These are phyloP conservation scores for Pseudonectria foliicola DNA, from an alignment of 2,329 filamentous ascomycete genomes.

Conservation along the genomic window DNA sequence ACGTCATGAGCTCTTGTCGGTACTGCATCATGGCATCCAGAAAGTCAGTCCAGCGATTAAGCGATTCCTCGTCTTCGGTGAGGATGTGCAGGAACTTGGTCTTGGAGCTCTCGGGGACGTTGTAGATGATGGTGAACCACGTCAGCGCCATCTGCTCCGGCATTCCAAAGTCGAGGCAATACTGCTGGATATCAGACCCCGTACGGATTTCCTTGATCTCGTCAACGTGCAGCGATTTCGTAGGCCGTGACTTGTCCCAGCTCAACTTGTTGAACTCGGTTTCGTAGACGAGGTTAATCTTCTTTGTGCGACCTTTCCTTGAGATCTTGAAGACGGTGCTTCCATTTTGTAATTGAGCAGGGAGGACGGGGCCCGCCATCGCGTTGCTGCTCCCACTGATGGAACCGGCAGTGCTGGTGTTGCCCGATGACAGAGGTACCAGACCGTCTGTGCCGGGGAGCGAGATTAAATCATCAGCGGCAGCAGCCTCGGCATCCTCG, in stretches of 20 bases:
- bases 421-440: constrained; percentile 40
- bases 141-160: constrained; percentile 58
- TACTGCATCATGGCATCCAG: constrained; percentile 79
- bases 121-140: constrained; percentile 89
- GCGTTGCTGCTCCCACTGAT: constrained; percentile 36
- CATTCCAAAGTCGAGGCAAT: constrained; percentile 75
- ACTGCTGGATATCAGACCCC: constrained; percentile 78
- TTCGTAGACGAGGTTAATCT: constrained; percentile 66
- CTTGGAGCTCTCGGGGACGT: constrained; percentile 69
- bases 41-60: constrained; percentile 75
- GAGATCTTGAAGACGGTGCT: constrained; percentile 76
- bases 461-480: constrained; percentile 26
- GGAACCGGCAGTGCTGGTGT: constrained; percentile 38
- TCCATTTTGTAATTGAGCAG: constrained; percentile 69
- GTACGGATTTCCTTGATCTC: constrained; percentile 88
- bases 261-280: constrained; percentile 77
- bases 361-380: constrained; percentile 64
- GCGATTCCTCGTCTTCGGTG: constrained; percentile 63
- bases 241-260: constrained; percentile 73
- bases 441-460: constrained; percentile 35
- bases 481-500: constrained; percentile 37
- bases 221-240: constrained; percentile 87
- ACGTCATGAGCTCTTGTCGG: constrained; percentile 83
- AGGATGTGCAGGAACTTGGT: constrained; percentile 85
- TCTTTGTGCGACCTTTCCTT: constrained; percentile 69